Conservation (phyloP, 2,329 filamentous ascomycete genomes). For the Exophiala lecanii-corni region DNA sequence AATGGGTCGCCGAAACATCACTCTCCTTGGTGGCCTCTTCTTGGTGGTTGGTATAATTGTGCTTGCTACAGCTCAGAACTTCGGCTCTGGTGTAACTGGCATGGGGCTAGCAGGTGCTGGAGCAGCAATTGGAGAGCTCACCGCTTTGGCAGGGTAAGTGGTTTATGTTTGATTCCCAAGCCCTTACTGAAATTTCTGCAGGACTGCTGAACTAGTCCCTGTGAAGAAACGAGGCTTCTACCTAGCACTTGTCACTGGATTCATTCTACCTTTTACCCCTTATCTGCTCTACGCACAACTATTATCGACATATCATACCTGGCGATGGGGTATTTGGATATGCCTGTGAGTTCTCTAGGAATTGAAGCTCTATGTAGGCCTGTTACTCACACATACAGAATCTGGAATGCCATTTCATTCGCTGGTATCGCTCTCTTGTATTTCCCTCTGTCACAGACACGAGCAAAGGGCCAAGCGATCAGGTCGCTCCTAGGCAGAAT, state of each 20-base stretch:
- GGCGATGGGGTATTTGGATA: conserved; percentile 21
- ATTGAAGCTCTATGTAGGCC: neutral
- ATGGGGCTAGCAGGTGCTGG: conserved; percentile 19
- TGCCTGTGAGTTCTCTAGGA: conserved; percentile 11
- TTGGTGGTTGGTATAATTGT: conserved; percentile 18
- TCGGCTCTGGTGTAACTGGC: conserved; percentile 15
- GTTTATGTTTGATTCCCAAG: neutral
- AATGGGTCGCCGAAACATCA: conserved; percentile 17
- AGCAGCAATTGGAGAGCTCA: conserved; percentile 18
- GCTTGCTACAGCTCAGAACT: conserved; percentile 15
- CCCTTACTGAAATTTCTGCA: neutral
- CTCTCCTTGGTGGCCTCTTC: conserved; percentile 10
- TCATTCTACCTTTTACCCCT: conserved; percentile 17
- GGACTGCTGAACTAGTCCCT: conserved; percentile 21
- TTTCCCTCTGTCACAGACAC: conserved; percentile 15
- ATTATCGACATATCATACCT: conserved; percentile 20
- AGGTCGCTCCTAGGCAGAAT: conserved; percentile 14
- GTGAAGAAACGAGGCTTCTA: conserved; percentile 19
- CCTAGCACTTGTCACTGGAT: conserved; percentile 15
- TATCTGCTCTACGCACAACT: conserved; percentile 19
- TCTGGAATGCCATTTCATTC: conserved; percentile 16
- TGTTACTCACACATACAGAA: conserved; percentile 3
- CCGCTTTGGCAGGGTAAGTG: conserved; percentile 19
- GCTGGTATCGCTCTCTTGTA: conserved; percentile 13
- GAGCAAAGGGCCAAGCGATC: conserved; percentile 9